Evolutionary conservation across 495 filamentous ascomycete genomes (phyloP), one percentile per base, ranked within the genome.

Genomic region (Hypomontagnella monticulosa): DNA sequence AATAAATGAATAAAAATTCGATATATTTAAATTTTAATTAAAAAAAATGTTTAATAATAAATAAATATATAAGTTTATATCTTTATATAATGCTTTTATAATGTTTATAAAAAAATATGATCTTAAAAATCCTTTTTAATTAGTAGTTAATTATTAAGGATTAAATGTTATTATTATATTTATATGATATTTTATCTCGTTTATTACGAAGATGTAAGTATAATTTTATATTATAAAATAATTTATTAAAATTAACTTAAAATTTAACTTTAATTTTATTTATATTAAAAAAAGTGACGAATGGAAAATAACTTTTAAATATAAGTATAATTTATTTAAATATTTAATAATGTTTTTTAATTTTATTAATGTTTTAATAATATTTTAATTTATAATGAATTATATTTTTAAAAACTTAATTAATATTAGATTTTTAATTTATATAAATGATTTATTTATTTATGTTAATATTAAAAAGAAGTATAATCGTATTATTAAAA

Each of bases 21-120:
- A 41, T 41, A 41, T 14, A 4, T 41, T 7, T 11, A 41, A 41
- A 41, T 41, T 41, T 41, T 41, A 41, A 41, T 41, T 41, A 41
- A 11, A 41, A 41, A 7, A 41, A 41, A 41, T 7, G 15, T 41
- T 41, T 7, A 7, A 41, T 11, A 41, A 41, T 14, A 41, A 41
- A 41, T 7, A 41, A 11, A 36, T 41, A 4, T 41, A 7, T 41
- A 41, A 41, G 4, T 41, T 4, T 41, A 11, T 7, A 8, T 41
- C 15, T 11, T 41, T 7, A 14, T 6, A 41, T 41, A 7, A 41
- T 11, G 4, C 38, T 4, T 7, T 4, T 6, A 14, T 41, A 41
- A 41, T 7, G 15, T 41, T 41, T n/a, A 4, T 14, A 11, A 7
- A 41, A 7, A 41, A 14, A 41, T 7, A 7, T 4, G 12, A 41